Evolutionary conservation across 331 rosid species (phyloP).

Genomic region (Cydonia oblonga): DNA sequence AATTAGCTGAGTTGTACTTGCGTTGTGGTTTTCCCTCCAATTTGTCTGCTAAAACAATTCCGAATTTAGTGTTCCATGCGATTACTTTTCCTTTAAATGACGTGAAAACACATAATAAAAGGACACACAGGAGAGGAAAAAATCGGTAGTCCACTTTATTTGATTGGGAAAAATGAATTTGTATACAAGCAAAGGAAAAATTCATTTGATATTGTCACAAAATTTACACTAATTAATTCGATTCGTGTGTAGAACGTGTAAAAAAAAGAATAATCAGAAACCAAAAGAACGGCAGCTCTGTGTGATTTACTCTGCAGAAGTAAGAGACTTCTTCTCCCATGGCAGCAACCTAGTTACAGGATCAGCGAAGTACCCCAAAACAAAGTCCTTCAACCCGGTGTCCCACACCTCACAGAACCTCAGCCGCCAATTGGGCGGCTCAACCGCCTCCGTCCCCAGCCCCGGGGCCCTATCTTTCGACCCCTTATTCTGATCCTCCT

Average conservation of each 20-base stretch:
- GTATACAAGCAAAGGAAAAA: neutral
- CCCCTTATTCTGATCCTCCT: slow-evolving; percentile 73
- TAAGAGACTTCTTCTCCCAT: slow-evolving; percentile 48
- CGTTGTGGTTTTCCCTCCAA: too few relatives aligned
- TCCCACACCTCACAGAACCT: slow-evolving; percentile 94
- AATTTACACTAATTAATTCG: slow-evolving; percentile 22
- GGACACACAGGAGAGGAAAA: too few relatives aligned
- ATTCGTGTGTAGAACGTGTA: neutral
- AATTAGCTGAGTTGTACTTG: too few relatives aligned
- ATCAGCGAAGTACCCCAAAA: slow-evolving; percentile 51
- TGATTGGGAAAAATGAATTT: neutral
- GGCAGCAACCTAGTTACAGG: slow-evolving; percentile 65
- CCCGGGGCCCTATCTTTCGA: slow-evolving; percentile 98
- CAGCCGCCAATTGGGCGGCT: slow-evolving; percentile 72
- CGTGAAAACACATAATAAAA: neutral
- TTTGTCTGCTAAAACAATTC: too few relatives aligned
- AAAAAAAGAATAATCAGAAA: slow-evolving; percentile 22
- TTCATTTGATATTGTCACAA: slow-evolving; percentile 20
- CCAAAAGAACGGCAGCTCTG: slow-evolving; percentile 30
- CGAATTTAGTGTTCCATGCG: neutral
- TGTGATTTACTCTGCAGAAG: slow-evolving; percentile 26
- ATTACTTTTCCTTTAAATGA: neutral
- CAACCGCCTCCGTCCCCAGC: slow-evolving; percentile 77
- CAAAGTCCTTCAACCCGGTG: slow-evolving; percentile 69
- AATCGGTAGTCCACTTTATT: neutral